Evolutionary conservation across 225 moss, liverwort and hornwort genomes (phyloP).

Genomic region (Pseudisothecium myosuroides): DNA sequence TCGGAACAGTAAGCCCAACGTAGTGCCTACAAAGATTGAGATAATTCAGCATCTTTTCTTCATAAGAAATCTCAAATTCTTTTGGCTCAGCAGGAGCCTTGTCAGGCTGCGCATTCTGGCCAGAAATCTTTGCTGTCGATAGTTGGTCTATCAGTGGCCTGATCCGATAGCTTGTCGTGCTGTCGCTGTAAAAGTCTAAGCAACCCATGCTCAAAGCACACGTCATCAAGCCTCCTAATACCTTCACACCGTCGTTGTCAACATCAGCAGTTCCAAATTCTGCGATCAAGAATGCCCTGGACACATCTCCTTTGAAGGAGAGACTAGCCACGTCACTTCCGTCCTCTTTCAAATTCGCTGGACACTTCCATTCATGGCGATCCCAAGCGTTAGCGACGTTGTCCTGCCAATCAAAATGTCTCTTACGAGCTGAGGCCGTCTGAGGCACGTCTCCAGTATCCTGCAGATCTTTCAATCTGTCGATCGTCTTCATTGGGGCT

Average conservation of each 20-base stretch:
- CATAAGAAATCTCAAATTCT: slow-evolving; percentile 18
- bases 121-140: neutral
- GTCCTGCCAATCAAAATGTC: slow-evolving; percentile 71
- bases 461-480: slow-evolving; percentile 13
- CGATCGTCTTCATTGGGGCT: slow-evolving; percentile 2
- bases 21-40: slow-evolving; percentile 37
- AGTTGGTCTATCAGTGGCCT: slow-evolving; percentile 55
- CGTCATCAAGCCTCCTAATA: slow-evolving; percentile 51
- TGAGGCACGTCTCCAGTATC: slow-evolving; percentile 36
- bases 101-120: neutral
- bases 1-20: slow-evolving; percentile 54
- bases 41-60: slow-evolving; percentile 38
- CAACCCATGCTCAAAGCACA: slow-evolving; percentile 75
- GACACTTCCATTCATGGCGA: slow-evolving; percentile 36
- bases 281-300: slow-evolving; percentile 60
- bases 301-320: slow-evolving; percentile 2
- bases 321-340: neutral
- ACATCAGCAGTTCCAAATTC: slow-evolving; percentile 57
- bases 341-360: slow-evolving; percentile 1
- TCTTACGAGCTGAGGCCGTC: slow-evolving; percentile 30
- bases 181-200: slow-evolving; percentile 43
- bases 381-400: slow-evolving; percentile 30
- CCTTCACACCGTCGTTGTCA: slow-evolving; percentile 22
- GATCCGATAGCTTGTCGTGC: slow-evolving; percentile 48
- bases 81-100: neutral